Evolutionary conservation across 768 basidiomycete genomes (phyloP), one percentile per base, ranked within the genome.

Genomic region (Multifurca ochricompacta): DNA sequence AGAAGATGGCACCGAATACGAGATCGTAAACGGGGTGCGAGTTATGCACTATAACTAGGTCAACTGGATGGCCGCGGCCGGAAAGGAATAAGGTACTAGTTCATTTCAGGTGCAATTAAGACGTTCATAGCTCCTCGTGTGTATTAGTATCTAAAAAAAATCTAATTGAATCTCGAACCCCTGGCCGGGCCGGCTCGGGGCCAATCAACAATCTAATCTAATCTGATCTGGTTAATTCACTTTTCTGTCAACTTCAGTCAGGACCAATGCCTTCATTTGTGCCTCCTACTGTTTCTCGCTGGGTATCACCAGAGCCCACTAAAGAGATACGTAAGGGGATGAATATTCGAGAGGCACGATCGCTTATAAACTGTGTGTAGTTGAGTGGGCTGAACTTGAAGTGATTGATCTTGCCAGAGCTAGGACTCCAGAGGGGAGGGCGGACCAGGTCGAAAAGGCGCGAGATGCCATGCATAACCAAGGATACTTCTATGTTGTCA

Each of bases 41-140:
- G 68, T 71, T 30, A 68, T 61, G 46, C 68, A 70, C 54, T 69
- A 67, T 55, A 68, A 67, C 52, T 71, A 49, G 41, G 16, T 21
- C 14, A 11, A 27, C 18, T 21, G 4, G 11, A 13, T 13, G 23
- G 8, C 14, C 3, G 28, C 13, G 31, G 2, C 4, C 10, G 10
- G 13, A 35, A 27, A 47, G 34, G 32, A 28, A 23, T 31, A 21
- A 36, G 19, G 23, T 25, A 37, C 2, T 16, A 25, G 40, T 11
- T 14, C 30, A 45, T 13, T 14, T 2, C 14, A 23, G n/a, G 19
- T 4, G n/a, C 6, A 19, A 18, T 30, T 37, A n/a, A 16, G 27
- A 53, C 35, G 21, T 41, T 25, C 21, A 14, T 9, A 31, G 27
- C 18, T 21, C 14, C 4, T 46, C 18, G 16, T 19, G 18, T 39